Base-by-base conservation (phyloP, 192 early-diverging fungal species). In the Linderina pennispora region DNA sequence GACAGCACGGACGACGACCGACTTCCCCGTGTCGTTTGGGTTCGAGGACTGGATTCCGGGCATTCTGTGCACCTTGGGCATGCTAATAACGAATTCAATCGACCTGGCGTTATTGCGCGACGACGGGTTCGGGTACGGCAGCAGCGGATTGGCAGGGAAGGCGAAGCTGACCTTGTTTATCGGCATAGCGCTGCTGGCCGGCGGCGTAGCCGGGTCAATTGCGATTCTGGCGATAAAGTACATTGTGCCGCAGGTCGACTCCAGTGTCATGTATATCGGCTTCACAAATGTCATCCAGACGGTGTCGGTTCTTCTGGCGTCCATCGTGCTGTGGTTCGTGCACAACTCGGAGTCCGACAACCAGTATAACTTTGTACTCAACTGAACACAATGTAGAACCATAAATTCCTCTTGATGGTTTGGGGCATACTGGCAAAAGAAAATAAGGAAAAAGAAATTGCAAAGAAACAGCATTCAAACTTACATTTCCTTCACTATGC, bases 1-100 rank as follows among this genome's bases (percentile, higher is more conserved):
- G 17, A 40, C 62, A 15, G 43, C 74, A 1, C 55, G 62, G 24
- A 62, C 60, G 9, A 31, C 22, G 2, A 24, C 38, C 4, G 56
- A 56, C 9, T 58, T 43, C 24, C 51, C 55, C 0, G 73, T 61
- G 3, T 55, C 54, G 9, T 50, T 75, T 18, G 67, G 67, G 2
- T 62, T 76, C 17, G 74, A 76, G 37, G 74, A 76, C 44, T 76
- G 64, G 63, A 15, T 76, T 21, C 74, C 74, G 11, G 74, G 74
- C 9, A 40, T 76, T 11, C 51, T 76, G 11, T 66, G 62, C 40
- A 72, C 74, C 1, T 23, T 76, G 18, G 74, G 74, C 13, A 76
- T 76, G 74, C 45, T 76, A 8, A 64, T 76, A 3, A 76, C 68
- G 14, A 76, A 71, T 44, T 76, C 74, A 1, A 76, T 76, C 23